A percentile compares a stretch with the other conserved stretches of the same genome.
Evolutionary conservation across 2,329 filamentous ascomycete genomes (phyloP).

Genomic region (Teratosphaeria epicoccoides): DNA sequence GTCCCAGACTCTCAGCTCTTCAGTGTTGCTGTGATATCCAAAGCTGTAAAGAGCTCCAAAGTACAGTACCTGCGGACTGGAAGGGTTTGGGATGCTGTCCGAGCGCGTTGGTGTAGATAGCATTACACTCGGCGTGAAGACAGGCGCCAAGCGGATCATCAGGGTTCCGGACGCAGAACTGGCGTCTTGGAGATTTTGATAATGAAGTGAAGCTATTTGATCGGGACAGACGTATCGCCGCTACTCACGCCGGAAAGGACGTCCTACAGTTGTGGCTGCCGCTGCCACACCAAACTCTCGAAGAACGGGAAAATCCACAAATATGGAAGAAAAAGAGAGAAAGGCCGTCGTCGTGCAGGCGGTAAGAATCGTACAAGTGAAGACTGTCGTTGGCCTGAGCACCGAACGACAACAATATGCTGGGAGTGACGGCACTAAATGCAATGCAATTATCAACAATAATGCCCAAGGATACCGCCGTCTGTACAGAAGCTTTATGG

Average conservation of each 20-base stretch:
- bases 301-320: not conserved
- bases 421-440: too few species aligned
- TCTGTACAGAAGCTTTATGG: too few species aligned
- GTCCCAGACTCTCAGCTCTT: conserved; percentile 61
- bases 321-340: not conserved
- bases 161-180: not conserved
- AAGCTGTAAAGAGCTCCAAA: conserved; percentile 72
- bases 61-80: conserved; percentile 55
- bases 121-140: conserved; percentile 65
- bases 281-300: not conserved
- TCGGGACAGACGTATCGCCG: not conserved
- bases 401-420: too few species aligned
- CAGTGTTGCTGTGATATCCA: conserved; percentile 56
- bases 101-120: conserved; percentile 66
- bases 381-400: too few species aligned
- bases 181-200: not conserved
- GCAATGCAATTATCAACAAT: too few species aligned
- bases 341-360: not conserved
- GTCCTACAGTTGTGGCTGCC: not conserved
- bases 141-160: not conserved
- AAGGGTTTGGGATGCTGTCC: conserved; percentile 56
- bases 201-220: too few species aligned
- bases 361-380: too few species aligned
- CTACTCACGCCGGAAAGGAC: not conserved
- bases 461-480: too few species aligned